These are phyloP conservation scores for Trypanosomatidae sp. DNA, from an alignment of 208 protist species.

Conservation along the genomic window DNA sequence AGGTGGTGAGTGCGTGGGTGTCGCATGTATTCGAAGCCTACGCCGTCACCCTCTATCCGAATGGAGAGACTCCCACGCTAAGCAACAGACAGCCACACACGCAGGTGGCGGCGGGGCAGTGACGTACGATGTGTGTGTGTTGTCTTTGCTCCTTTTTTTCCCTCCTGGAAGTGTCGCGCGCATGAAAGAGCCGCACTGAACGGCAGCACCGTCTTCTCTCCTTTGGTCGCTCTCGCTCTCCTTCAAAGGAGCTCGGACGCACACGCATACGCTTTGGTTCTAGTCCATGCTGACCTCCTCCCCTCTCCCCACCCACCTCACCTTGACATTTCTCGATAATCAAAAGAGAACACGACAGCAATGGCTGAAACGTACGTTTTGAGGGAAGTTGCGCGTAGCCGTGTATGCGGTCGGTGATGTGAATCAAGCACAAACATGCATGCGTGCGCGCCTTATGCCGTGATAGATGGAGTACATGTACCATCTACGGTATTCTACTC, in stretches of 20 bases:
- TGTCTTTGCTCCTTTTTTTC: not conserved
- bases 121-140: not conserved
- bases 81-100: not conserved
- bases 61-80: not conserved
- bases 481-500: not conserved
- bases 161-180: not conserved
- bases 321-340: not conserved
- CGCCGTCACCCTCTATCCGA: slow-evolving; percentile 7
- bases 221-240: not conserved
- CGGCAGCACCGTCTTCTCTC: not conserved
- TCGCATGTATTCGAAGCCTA: slow-evolving; percentile 9
- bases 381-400: not conserved
- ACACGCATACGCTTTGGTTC: not conserved
- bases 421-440: not conserved
- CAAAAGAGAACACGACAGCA: not conserved
- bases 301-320: not conserved
- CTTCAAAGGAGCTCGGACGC: not conserved
- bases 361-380: not conserved
- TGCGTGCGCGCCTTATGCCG: not conserved
- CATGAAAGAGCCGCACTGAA: too few species aligned
- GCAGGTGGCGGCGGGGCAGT: not conserved
- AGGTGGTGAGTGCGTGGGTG: slow-evolving; percentile 18
- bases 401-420: not conserved
- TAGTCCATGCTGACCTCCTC: not conserved
- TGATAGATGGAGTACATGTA: not conserved